A percentile compares a stretch with the other conserved stretches of the same genome.
These are phyloP conservation scores for Neofusicoccum parvum DNA, from an alignment of 2,329 filamentous ascomycete species.

Conservation along the genomic window DNA sequence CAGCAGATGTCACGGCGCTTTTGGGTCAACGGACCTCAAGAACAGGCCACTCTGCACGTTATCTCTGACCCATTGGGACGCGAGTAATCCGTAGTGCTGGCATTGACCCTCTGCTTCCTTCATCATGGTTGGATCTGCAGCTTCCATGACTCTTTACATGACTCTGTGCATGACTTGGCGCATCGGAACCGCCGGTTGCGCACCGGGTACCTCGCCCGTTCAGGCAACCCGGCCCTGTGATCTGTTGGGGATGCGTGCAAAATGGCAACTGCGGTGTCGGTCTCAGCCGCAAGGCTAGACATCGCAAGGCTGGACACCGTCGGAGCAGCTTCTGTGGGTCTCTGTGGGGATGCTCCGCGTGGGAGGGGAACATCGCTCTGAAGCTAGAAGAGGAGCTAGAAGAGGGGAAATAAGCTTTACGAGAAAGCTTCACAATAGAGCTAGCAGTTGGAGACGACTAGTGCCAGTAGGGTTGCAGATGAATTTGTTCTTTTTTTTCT, in stretches of 20 bases:
- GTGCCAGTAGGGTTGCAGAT: background rate
- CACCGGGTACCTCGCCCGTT: background rate
- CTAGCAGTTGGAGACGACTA: background rate
- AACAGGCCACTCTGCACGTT: constrained; percentile 10
- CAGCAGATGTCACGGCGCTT: constrained; percentile 8
- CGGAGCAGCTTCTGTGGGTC: background rate
- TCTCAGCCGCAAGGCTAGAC: background rate
- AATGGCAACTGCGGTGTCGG: background rate
- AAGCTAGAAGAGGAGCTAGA: background rate
- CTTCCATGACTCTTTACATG: constrained; percentile 1
- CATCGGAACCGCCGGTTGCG: background rate
- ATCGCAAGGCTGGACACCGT: background rate
- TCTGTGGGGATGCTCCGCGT: background rate
- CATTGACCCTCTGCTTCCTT: background rate
- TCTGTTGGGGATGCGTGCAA: background rate
- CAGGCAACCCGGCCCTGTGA: background rate
- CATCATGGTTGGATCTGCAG: constrained; percentile 1
- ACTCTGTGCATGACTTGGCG: background rate
- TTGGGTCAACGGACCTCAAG: background rate
- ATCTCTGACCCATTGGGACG: background rate
- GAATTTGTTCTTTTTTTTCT: background rate
- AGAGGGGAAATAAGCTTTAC: background rate
- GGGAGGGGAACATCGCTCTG: too few species aligned
- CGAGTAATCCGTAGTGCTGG: background rate
- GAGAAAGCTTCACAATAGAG: background rate